phyloP scores from a whole-genome alignment of 768 basidiomycete species.

The Tremella fuciformis region DNA sequence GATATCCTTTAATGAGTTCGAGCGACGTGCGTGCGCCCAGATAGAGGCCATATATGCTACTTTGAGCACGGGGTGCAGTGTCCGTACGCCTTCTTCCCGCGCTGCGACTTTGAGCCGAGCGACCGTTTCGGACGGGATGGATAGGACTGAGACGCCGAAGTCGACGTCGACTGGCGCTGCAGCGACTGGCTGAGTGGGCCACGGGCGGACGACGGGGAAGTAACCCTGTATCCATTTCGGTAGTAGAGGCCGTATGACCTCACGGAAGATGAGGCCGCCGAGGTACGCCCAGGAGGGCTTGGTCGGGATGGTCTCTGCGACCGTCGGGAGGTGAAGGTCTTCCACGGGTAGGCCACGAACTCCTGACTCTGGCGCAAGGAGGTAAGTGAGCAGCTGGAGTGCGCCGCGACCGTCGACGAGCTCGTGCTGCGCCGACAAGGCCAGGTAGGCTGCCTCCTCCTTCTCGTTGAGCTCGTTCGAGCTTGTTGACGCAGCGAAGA shows the following conservation, averaged over 20 bases:
- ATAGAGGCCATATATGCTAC: constrained; percentile 13
- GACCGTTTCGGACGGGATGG: constrained; percentile 9
- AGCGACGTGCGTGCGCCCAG: constrained; percentile 17
- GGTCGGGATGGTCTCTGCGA: constrained; percentile 10
- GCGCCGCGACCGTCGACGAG: constrained; percentile 17
- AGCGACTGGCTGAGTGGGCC: background rate
- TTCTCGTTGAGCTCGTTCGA: background rate
- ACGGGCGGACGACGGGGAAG: background rate
- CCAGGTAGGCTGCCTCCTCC: constrained; percentile 7
- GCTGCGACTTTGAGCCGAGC: constrained; percentile 8
- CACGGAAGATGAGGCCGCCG: constrained; percentile 9
- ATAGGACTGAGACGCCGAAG: background rate
- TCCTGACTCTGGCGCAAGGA: constrained; percentile 5
- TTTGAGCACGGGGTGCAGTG: constrained; percentile 21
- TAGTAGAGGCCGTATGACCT: constrained; percentile 8
- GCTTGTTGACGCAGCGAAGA: background rate
- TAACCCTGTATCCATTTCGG: constrained; percentile 7
- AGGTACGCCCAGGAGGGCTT: constrained; percentile 12
- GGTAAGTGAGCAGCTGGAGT: background rate
- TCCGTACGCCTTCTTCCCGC: constrained; percentile 15
- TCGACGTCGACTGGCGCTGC: background rate
- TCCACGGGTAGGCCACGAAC: constrained; percentile 12
- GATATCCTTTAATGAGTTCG: constrained; percentile 7
- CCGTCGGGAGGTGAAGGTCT: background rate
- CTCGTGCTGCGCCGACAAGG: constrained; percentile 14